phyloP scores from a whole-genome alignment of 202 grass and related monocot genomes.

The Digitaria exilis region DNA sequence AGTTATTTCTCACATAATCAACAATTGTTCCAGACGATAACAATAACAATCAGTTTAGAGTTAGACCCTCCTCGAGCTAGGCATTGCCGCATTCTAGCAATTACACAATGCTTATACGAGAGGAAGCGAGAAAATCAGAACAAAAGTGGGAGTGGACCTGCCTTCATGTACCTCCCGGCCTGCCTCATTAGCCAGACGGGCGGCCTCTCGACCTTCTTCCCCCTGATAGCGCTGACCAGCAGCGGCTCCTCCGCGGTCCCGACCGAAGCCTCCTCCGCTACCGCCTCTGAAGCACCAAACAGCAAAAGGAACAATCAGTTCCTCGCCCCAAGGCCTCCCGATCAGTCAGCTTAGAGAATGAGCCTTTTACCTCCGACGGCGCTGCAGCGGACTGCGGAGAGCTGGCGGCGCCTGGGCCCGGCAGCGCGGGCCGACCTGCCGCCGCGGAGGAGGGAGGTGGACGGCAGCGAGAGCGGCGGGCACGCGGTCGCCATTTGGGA shows the following conservation, averaged over 20 bases:
- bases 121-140: background rate
- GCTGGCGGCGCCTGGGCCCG: conserved; percentile 28
- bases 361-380: conserved; percentile 65
- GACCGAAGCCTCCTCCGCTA: conserved; percentile 44
- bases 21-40: background rate
- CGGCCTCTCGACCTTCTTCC: conserved; percentile 85
- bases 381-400: conserved; percentile 58
- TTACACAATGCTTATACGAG: background rate
- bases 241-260: conserved; percentile 65
- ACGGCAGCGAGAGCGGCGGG: conserved; percentile 67
- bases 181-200: conserved; percentile 99
- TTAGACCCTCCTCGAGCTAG: background rate
- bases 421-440: conserved; percentile 36
- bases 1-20: background rate
- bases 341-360: background rate
- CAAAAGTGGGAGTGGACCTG: conserved; percentile 51
- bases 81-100: background rate
- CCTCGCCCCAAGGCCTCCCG: background rate
- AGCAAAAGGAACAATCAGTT: background rate
- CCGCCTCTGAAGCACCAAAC: conserved; percentile 56
- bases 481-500: conserved; percentile 66
- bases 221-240: conserved; percentile 78
- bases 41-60: background rate
- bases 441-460: conserved; percentile 43
- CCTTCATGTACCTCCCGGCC: conserved; percentile 99